Evolutionary conservation across 768 basidiomycete genomes (phyloP), one percentile per base, ranked within the genome.

Genomic region (Tulasnella sp.): DNA sequence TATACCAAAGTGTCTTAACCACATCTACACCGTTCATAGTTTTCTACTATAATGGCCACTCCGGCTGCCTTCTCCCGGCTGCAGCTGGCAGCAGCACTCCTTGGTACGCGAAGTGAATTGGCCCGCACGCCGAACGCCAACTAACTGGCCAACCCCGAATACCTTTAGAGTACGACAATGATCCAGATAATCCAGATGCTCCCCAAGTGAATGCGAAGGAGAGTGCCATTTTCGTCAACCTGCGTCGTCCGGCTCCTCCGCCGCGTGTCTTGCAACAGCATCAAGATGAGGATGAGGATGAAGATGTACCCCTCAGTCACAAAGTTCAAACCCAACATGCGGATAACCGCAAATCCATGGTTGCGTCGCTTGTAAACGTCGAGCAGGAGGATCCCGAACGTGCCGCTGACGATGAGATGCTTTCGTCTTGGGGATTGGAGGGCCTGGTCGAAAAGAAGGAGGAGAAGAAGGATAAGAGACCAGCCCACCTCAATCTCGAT

Each of bases 341-440:
- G 29, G 77, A 74, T 13, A n/a, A 26, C 20, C 46, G 40, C n/a
- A 35, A 74, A 48, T 69, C 71, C 32, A 61, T 29, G 48, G 77
- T 35, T n/a, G 35, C 44, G 5, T 46, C 35, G 23, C 35, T 74
- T 11, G 70, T 73, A 32, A 61, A 51, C 32, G 32, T 61, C n/a
- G 44, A 77, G 5, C 87, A 87, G 35, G 87, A 86, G 57, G 87
- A 86, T 67, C 84, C 84, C 23, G 88, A 87, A 35, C 29, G 61
- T 61, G 87, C 88, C 42, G 88, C 87, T 35, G 77, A 91, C 42
- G 94, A 94, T 82, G 91, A 94, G 37, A 93, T 94, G 84, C 86
- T 95, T 78, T 87, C 91, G 3, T 94, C 93, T 23, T 95, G 93
- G 93, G 94, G 94, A 3, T 86, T 95, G 35, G 91, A 93, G 78